These are phyloP conservation scores for Pythium diclinum DNA, from an alignment of 352 stramenopile genomes.

Conservation along the genomic window DNA sequence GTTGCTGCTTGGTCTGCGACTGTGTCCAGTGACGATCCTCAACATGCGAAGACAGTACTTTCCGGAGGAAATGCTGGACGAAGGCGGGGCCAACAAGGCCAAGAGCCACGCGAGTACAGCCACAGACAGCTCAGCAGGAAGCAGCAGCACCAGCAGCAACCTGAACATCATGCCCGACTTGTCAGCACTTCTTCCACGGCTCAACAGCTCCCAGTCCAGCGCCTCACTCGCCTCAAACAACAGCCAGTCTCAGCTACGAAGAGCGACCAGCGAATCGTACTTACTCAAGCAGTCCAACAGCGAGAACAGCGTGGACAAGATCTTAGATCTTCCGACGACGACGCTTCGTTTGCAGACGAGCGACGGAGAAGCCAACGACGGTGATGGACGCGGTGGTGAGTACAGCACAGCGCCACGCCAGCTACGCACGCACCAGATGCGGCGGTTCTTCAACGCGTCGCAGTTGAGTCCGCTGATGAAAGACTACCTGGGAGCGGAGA, in stretches of 20 bases:
- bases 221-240: not conserved
- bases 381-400: not conserved
- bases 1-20: slow-evolving; percentile 62
- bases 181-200: slow-evolving; percentile 26
- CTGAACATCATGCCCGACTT: slow-evolving; percentile 22
- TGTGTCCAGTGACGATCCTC: slow-evolving; percentile 64
- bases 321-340: slow-evolving; percentile 31
- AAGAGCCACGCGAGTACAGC: slow-evolving; percentile 25
- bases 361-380: not conserved
- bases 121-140: not conserved
- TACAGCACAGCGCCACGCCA: slow-evolving; percentile 12
- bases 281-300: slow-evolving; percentile 42
- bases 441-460: slow-evolving; percentile 72
- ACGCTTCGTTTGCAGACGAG: not conserved
- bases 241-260: slow-evolving; percentile 21
- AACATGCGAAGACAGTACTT: slow-evolving; percentile 67
- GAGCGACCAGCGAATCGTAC: slow-evolving; percentile 52
- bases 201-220: slow-evolving; percentile 19
- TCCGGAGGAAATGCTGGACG: slow-evolving; percentile 71
- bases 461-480: slow-evolving; percentile 81
- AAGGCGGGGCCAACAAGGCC: slow-evolving; percentile 32
- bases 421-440: slow-evolving; percentile 61
- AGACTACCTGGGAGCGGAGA: slow-evolving; percentile 61
- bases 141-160: not conserved
- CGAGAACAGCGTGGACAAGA: slow-evolving; percentile 62